These are phyloP conservation scores for Talaromyces sp. DNA, from an alignment of 2,329 filamentous ascomycete species.

Conservation along the genomic window DNA sequence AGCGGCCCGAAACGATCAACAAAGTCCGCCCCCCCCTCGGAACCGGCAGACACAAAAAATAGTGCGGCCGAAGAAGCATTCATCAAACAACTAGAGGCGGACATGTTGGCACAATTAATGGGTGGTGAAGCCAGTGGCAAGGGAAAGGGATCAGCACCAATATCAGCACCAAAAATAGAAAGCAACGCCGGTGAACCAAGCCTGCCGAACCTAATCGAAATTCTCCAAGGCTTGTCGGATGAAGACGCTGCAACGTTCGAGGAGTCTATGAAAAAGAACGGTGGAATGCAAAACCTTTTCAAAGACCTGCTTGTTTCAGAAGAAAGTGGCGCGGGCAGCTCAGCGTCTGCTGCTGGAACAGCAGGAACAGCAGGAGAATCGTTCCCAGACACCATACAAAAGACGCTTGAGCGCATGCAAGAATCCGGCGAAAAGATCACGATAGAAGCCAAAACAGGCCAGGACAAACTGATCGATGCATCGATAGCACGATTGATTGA, in stretches of 20 bases:
- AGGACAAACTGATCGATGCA: slow-evolving; percentile 65
- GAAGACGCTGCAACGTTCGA: neutral
- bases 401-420: slow-evolving; percentile 96
- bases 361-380: slow-evolving; percentile 49
- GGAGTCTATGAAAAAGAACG: neutral
- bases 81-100: slow-evolving; percentile 77
- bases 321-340: slow-evolving; percentile 20
- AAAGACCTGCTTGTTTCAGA: slow-evolving; percentile 1
- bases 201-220: slow-evolving; percentile 3
- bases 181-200: neutral
- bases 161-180: neutral
- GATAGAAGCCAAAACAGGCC: slow-evolving; percentile 65
- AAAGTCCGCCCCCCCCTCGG: slow-evolving; percentile 19
- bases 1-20: slow-evolving; percentile 52
- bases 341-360: slow-evolving; percentile 26
- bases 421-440: slow-evolving; percentile 74
- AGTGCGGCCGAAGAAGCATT: slow-evolving; percentile 50
- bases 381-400: slow-evolving; percentile 89
- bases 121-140: slow-evolving; percentile 51
- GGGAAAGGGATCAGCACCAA: slow-evolving; percentile 19
- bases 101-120: slow-evolving; percentile 72
- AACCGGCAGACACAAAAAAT: slow-evolving; percentile 14
- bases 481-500: slow-evolving; percentile 90
- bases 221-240: neutral
- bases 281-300: neutral